Evolutionary conservation across 805 yeast species (phyloP).

Genomic region (Metschnikowia gelsemii): DNA sequence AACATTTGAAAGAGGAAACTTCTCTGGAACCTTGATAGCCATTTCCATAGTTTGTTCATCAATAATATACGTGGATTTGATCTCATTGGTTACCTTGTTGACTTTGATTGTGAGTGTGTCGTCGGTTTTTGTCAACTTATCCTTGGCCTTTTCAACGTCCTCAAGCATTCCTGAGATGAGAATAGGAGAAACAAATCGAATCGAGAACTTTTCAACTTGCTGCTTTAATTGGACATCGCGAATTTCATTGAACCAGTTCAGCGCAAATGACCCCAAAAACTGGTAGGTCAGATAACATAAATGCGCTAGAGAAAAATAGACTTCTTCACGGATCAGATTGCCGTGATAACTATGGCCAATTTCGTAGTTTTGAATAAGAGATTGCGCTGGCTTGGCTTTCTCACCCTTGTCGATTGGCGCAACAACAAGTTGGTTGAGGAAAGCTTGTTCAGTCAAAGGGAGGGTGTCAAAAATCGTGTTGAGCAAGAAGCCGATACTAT

Average conservation of each 20-base stretch:
- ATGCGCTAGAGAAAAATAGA: constrained; percentile 45
- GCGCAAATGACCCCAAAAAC: constrained; percentile 55
- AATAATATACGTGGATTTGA: constrained; percentile 68
- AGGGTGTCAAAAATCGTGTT: constrained; percentile 59
- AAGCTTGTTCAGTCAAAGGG: constrained; percentile 34
- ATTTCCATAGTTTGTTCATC: constrained; percentile 88
- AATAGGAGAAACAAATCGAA: constrained; percentile 59
- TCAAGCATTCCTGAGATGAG: constrained; percentile 58
- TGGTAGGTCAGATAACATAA: constrained; percentile 50
- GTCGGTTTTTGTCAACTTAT: constrained; percentile 31
- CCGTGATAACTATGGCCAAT: constrained; percentile 23
- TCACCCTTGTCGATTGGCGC: constrained; percentile 18
- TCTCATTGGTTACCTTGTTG: constrained; percentile 60
- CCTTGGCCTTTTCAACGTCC: constrained; percentile 46
- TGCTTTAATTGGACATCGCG: constrained; percentile 64
- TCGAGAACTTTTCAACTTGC: constrained; percentile 61
- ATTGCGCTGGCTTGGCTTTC: constrained; percentile 17
- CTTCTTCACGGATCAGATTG: constrained; percentile 30
- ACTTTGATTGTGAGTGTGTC: constrained; percentile 59
- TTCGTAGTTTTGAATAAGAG: constrained; percentile 24
- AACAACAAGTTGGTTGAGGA: constrained; percentile 21
- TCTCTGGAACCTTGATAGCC: constrained; percentile 66
- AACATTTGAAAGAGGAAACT: constrained; percentile 77
- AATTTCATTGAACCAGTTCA: constrained; percentile 68
- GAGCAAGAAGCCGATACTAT: constrained; percentile 50